These are phyloP conservation scores for Phellopilus nigrolimitatus DNA, from an alignment of 1,284 basidiomycete genomes.

Conservation along the genomic window DNA sequence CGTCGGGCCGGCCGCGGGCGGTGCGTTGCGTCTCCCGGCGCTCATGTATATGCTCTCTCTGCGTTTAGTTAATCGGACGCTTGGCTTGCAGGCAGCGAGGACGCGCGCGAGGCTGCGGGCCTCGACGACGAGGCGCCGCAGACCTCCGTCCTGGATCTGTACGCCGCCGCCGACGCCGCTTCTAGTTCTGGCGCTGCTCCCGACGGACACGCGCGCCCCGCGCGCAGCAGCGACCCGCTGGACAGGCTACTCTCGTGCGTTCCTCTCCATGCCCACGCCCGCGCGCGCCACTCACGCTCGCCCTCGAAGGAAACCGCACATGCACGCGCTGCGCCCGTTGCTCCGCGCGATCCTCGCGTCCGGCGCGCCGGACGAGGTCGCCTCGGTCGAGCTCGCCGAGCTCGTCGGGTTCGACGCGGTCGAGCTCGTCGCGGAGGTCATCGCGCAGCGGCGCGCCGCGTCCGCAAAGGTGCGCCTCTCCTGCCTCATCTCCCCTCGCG, in stretches of 20 bases:
- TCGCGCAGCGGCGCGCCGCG: constrained; percentile 6
- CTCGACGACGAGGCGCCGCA: constrained; percentile 22
- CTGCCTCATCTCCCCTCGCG: not conserved
- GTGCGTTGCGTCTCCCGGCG: no score
- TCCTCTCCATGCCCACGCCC: no score
- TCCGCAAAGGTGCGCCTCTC: constrained; percentile 9
- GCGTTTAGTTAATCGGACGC: not conserved
- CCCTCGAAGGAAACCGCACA: constrained; percentile 30
- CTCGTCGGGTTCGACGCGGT: constrained; percentile 86
- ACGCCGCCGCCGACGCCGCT: constrained; percentile 10
- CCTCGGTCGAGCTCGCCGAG: constrained; percentile 77
- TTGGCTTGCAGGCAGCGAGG: constrained; percentile 1
- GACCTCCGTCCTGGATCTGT: constrained; percentile 29
- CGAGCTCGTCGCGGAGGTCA: constrained; percentile 54
- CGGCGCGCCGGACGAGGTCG: constrained; percentile 52
- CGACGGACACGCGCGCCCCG: no score
- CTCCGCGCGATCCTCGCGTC: constrained; percentile 33
- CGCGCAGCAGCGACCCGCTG: constrained; percentile 20
- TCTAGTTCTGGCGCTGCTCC: not conserved
- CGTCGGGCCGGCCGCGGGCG: not conserved
- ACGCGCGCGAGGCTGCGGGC: constrained; percentile 5
- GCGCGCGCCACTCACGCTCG: constrained; percentile 5
- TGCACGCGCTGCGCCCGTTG: constrained; percentile 28
- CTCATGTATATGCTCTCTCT: no score
- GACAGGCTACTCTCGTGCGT: constrained; percentile 33